Base-by-base conservation (phyloP, 1,284 basidiomycete species). In the Cutaneotrichosporon dermatis region DNA sequence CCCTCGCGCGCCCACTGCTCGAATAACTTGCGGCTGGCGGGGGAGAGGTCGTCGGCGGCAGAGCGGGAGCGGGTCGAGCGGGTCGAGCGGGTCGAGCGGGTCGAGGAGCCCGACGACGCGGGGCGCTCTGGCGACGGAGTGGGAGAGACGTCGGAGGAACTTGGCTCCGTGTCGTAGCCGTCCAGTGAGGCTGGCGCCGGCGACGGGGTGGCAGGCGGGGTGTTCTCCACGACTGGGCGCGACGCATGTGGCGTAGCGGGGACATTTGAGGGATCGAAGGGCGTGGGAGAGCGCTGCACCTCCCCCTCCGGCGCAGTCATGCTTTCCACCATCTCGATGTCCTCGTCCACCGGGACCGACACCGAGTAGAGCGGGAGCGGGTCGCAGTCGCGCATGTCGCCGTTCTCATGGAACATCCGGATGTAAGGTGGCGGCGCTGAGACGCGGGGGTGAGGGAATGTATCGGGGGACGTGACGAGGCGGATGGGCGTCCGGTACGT, bases 331-430 rank as follows among this genome's bases (percentile, higher is more conserved):
- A 0, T 34, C 12, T 37, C 49, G 10, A 10, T 10, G n/a, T 46
- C 44, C 12, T 40, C 39, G 34, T 25, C 25, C 12, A 25, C 25
- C 25, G 25, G 25, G 25, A 25, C 25, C 25, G 25, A 25, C 25
- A 25, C 25, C 25, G 43, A 13, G 63, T 78, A 78, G 4, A 75
- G 52, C 4, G 76, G 76, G 6, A 77, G 59, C 8, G 73, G 66
- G 52, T 76, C 76, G 52, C 75, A 73, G 52, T 72, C 69, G 36
- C 72, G 63, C 25, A 61, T 39, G 39, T 72, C 70, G 12, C 77
- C 76, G 51, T 76, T 76, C 66, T 76, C 76, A 54, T 73, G 69
- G 64, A 71, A 78, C 12, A 77, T 62, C 57, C 74, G 70, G 40
- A 70, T 64, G 59, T 77, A 78, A 4, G 76, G 66, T 3, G 77